phyloP scores from a whole-genome alignment of 768 basidiomycete species.

The Brasilioporus rufonigricans region DNA sequence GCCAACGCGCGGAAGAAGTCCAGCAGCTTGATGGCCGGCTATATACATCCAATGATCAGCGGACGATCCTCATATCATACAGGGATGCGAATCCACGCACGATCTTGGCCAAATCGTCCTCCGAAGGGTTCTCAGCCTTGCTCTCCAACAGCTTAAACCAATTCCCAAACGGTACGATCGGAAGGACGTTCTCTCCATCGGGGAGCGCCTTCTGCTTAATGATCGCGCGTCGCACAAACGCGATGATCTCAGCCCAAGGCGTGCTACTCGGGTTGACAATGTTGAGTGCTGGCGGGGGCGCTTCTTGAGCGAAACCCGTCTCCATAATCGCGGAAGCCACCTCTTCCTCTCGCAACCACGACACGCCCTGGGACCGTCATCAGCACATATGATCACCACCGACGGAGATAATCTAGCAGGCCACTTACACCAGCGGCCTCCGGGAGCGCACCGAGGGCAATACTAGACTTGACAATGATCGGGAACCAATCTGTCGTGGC shows the following conservation, averaged over 20 bases:
- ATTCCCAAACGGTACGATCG: constrained; percentile 32
- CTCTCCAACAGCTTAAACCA: constrained; percentile 34
- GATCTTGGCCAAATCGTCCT: too few species aligned
- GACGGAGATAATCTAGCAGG: too few species aligned
- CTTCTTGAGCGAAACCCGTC: constrained; percentile 17
- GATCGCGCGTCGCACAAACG: constrained; percentile 18
- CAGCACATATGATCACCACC: too few species aligned
- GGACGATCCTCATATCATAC: too few species aligned
- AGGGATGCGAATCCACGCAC: constrained; percentile 14
- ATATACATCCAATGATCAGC: background rate
- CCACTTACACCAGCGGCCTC: constrained; percentile 33
- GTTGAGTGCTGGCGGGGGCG: constrained; percentile 26
- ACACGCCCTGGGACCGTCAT: constrained; percentile 29
- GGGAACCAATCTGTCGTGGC: constrained; percentile 47
- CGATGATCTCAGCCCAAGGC: constrained; percentile 33
- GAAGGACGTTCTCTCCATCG: constrained; percentile 18
- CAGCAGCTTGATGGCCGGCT: constrained; percentile 37
- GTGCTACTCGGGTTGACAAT: constrained; percentile 38
- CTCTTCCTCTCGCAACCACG: constrained; percentile 44
- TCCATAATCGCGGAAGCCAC: constrained; percentile 36
- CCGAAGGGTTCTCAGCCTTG: constrained; percentile 15
- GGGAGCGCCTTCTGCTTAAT: constrained; percentile 5
- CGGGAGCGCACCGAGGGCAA: constrained; percentile 28
- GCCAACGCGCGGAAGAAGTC: too few species aligned
- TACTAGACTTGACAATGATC: constrained; percentile 37